These are phyloP conservation scores for Pythium grandisporangium DNA, from an alignment of 352 stramenopile species.

Conservation along the genomic window DNA sequence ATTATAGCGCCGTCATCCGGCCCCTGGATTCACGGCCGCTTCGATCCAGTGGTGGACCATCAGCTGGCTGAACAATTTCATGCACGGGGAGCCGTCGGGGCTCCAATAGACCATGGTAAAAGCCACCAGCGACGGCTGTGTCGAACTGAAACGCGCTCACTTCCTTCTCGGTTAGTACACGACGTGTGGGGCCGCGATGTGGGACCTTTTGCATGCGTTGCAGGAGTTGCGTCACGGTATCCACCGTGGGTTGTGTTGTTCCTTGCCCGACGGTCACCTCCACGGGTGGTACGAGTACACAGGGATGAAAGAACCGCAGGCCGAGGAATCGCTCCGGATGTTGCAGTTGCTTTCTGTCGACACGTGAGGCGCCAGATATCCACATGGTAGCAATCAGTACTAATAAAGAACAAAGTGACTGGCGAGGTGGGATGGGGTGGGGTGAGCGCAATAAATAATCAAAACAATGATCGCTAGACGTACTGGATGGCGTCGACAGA, in stretches of 20 bases:
- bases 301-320: constrained; percentile 69
- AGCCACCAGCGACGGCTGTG: constrained; percentile 36
- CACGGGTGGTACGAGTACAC: constrained; percentile 48
- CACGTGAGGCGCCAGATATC: too few relatives aligned
- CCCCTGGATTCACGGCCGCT: too few relatives aligned
- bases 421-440: too few relatives aligned
- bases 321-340: constrained; percentile 46
- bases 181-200: constrained; percentile 49
- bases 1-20: too few relatives aligned
- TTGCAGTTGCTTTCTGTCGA: constrained; percentile 20
- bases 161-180: constrained; percentile 43
- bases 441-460: too few relatives aligned
- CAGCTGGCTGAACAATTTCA: constrained; percentile 31
- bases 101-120: constrained; percentile 56
- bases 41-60: constrained; percentile 33
- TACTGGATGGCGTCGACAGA: constrained; percentile 56
- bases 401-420: not conserved
- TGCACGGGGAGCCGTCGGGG: constrained; percentile 25
- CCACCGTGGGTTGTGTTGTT: constrained; percentile 29
- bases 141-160: constrained; percentile 57
- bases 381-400: too few relatives aligned
- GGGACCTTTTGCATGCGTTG: constrained; percentile 43
- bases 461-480: too few relatives aligned
- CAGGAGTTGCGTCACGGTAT: constrained; percentile 36
- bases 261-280: constrained; percentile 34